These are phyloP conservation scores for Calonectria honghensis DNA, from an alignment of 2,329 filamentous ascomycete genomes.

Conservation along the genomic window DNA sequence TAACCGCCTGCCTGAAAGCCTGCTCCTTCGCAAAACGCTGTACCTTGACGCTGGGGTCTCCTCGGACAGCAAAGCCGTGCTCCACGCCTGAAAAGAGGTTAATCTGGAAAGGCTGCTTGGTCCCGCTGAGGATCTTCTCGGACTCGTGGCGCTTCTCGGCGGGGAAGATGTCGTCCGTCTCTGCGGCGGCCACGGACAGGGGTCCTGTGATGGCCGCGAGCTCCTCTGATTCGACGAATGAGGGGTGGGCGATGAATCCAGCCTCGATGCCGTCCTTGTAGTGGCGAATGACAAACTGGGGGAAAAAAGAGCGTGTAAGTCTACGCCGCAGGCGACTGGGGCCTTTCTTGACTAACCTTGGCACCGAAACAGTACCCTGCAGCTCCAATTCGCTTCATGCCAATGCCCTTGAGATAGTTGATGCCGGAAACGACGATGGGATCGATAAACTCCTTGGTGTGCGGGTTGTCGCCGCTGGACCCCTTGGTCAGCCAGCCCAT, in stretches of 20 bases:
- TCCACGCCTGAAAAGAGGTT: constrained; percentile 81
- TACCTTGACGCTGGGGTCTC: constrained; percentile 74
- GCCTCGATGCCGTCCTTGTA: constrained; percentile 78
- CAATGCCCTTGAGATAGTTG: constrained; percentile 73
- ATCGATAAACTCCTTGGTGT: constrained; percentile 55
- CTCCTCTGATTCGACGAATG: constrained; percentile 81
- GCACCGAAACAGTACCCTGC: constrained; percentile 86
- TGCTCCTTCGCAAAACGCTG: constrained; percentile 85
- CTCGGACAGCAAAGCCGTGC: constrained; percentile 86
- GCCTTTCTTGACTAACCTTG: constrained; percentile 68
- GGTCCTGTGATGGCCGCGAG: constrained; percentile 79
- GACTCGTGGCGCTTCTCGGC: constrained; percentile 77
- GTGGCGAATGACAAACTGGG: constrained; percentile 80
- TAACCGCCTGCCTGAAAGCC: constrained; percentile 85
- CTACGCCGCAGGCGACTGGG: background rate
- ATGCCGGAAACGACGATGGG: constrained; percentile 60
- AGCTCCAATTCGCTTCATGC: constrained; percentile 76
- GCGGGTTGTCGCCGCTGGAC: constrained; percentile 66
- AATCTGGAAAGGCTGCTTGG: constrained; percentile 81
- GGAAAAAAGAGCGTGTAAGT: background rate
- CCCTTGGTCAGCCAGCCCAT: constrained; percentile 61
- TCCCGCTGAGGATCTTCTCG: constrained; percentile 76
- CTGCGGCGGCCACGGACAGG: constrained; percentile 79
- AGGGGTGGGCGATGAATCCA: constrained; percentile 85
- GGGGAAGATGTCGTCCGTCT: constrained; percentile 81